These are phyloP conservation scores for Earliella scabrosa DNA, from an alignment of 1,284 basidiomycete genomes.

Conservation along the genomic window DNA sequence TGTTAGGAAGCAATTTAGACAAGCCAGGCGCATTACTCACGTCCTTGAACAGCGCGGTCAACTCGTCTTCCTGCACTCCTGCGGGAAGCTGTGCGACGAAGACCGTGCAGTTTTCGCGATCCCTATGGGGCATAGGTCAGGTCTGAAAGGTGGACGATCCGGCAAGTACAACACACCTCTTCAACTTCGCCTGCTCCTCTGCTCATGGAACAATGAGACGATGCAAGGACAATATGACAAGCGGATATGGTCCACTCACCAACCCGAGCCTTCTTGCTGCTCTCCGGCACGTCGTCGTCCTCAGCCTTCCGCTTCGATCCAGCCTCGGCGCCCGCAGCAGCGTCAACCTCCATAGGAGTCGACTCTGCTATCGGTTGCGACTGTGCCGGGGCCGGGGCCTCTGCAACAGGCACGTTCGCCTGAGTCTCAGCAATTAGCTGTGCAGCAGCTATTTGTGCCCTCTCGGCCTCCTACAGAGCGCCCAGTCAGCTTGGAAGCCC, in stretches of 20 bases:
- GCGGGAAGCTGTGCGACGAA: constrained; percentile 79
- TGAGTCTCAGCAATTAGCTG: constrained; percentile 56
- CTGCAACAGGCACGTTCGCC: constrained; percentile 39
- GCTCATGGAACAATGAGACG: neutral
- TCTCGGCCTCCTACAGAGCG: constrained; percentile 59
- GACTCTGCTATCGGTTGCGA: neutral
- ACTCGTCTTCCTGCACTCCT: constrained; percentile 63
- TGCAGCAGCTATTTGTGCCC: constrained; percentile 53
- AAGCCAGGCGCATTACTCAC: too few relatives aligned
- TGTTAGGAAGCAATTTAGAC: too few relatives aligned
- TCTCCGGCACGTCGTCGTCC: constrained; percentile 45
- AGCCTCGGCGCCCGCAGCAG: constrained; percentile 29
- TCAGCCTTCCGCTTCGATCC: constrained; percentile 69
- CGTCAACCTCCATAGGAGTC: constrained; percentile 60
- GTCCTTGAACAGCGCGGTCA: constrained; percentile 84
- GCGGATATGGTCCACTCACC: constrained; percentile 44
- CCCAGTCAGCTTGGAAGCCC: neutral
- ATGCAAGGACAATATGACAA: neutral
- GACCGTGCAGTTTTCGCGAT: constrained; percentile 94
- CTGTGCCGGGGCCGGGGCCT: constrained; percentile 26
- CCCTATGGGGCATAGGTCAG: constrained; percentile 61
- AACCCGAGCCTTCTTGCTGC: constrained; percentile 61
- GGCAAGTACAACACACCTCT: too few relatives aligned
- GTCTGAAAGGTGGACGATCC: too few relatives aligned
- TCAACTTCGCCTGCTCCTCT: constrained; percentile 55